Evolutionary conservation across 164 flowering plant species (phyloP).

Genomic region (Paratinospora sagittata): DNA sequence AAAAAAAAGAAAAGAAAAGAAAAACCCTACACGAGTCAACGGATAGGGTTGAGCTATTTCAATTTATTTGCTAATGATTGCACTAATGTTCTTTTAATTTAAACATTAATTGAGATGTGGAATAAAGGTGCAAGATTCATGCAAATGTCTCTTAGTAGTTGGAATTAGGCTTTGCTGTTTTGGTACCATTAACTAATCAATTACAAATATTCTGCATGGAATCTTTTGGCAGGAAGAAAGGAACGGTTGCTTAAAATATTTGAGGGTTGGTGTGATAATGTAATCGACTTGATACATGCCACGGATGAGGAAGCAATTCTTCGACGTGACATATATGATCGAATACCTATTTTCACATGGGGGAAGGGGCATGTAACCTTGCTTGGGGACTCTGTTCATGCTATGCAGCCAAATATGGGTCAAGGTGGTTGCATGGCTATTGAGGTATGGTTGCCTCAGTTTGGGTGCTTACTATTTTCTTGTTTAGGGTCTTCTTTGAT

Average conservation of each 20-base stretch:
- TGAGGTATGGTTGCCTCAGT: conserved; percentile 51
- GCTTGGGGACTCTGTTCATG: conserved; percentile 97
- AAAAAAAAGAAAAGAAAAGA: too few relatives aligned
- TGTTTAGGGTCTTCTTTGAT: background rate
- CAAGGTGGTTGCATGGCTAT: conserved; percentile 99
- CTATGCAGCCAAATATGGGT: conserved; percentile 99
- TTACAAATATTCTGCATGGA: background rate
- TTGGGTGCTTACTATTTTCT: background rate
- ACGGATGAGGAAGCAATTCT: conserved; percentile 86
- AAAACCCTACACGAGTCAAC: too few relatives aligned
- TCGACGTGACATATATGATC: conserved; percentile 90
- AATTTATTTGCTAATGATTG: background rate
- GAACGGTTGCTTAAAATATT: conserved; percentile 68
- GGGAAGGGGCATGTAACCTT: conserved; percentile 92
- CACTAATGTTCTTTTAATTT: background rate
- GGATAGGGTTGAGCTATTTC: too few relatives aligned
- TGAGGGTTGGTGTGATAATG: conserved; percentile 90
- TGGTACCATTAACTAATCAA: background rate
- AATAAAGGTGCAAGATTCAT: background rate
- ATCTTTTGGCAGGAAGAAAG: conserved; percentile 59
- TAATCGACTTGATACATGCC: conserved; percentile 61
- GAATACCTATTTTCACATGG: conserved; percentile 69
- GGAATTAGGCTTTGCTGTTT: background rate
- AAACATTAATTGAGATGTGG: background rate
- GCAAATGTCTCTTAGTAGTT: background rate